A percentile compares a stretch with the other conserved stretches of the same genome.
Evolutionary conservation across 2,329 filamentous ascomycete genomes (phyloP).

Genomic region (Fusarium temperatum): DNA sequence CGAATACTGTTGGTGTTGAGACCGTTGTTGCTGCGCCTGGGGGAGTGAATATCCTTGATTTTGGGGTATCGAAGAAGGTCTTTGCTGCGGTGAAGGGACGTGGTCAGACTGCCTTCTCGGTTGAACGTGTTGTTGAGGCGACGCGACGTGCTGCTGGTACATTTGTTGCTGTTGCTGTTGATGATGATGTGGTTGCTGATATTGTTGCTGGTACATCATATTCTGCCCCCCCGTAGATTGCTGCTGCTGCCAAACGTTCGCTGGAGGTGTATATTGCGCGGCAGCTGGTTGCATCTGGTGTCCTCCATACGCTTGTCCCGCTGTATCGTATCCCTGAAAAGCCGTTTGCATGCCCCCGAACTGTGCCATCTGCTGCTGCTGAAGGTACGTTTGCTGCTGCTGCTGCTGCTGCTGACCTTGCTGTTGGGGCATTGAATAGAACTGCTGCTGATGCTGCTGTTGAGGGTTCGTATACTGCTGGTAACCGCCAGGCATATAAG

Average conservation of each 20-base stretch:
- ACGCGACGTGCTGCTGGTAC: slow-evolving; percentile 43
- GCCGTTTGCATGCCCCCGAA: slow-evolving; percentile 34
- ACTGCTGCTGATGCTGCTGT: slow-evolving; percentile 38
- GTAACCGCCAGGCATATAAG: slow-evolving; percentile 32
- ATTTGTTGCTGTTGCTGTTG: slow-evolving; percentile 33
- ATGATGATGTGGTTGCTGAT: slow-evolving; percentile 46
- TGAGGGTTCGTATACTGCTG: slow-evolving; percentile 44
- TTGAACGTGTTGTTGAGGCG: slow-evolving; percentile 35
- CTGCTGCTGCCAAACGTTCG: slow-evolving; percentile 49
- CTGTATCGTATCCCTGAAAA: slow-evolving; percentile 39
- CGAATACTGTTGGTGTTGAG: slow-evolving; percentile 26
- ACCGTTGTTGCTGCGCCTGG: slow-evolving; percentile 25
- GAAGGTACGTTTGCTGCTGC: slow-evolving; percentile 35
- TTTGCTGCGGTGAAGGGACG: slow-evolving; percentile 35
- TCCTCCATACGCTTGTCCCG: slow-evolving; percentile 26
- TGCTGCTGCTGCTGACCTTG: slow-evolving; percentile 36
- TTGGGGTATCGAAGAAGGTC: slow-evolving; percentile 34
- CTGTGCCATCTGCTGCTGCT: slow-evolving; percentile 40
- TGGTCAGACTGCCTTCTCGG: slow-evolving; percentile 27
- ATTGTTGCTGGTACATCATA: slow-evolving; percentile 45
- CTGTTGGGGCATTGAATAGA: slow-evolving; percentile 37
- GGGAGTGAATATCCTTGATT: slow-evolving; percentile 35
- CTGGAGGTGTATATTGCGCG: slow-evolving; percentile 38
- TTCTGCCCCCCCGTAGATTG: slow-evolving; percentile 38
- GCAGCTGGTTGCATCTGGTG: slow-evolving; percentile 38